Evolutionary conservation across 2,329 filamentous ascomycete species (phyloP).

Genomic region (Magnaporthales sp.): DNA sequence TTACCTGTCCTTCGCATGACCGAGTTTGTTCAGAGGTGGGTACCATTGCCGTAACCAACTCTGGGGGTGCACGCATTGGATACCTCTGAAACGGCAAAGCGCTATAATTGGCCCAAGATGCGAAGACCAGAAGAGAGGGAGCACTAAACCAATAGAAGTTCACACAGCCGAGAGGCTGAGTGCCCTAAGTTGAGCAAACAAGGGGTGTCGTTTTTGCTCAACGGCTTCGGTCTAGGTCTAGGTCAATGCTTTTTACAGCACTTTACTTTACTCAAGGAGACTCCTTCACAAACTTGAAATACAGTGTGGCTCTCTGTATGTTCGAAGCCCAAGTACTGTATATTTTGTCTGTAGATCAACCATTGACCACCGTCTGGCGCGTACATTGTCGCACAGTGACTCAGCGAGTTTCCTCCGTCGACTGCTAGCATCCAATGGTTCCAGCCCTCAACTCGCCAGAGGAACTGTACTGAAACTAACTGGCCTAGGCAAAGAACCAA

Average conservation of each 20-base stretch:
- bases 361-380: neutral
- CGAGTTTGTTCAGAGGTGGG: neutral
- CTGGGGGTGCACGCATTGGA: neutral
- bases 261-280: too few species aligned
- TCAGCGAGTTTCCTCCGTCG: neutral
- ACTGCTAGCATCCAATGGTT: conserved; percentile 1
- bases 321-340: neutral
- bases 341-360: neutral
- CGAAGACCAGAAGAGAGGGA: neutral
- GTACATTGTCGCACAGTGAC: neutral
- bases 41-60: neutral
- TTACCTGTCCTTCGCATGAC: neutral
- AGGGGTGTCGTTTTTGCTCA: too few species aligned
- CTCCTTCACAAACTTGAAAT: neutral
- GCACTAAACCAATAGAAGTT: neutral
- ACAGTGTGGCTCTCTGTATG: neutral
- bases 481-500: neutral
- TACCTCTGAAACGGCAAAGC: neutral
- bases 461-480: neutral
- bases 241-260: neutral
- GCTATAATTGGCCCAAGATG: neutral
- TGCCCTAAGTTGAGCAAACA: neutral
- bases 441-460: neutral
- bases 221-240: too few species aligned
- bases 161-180: neutral